A percentile compares a stretch with the other conserved stretches of the same genome.
These are phyloP conservation scores for Endogone sp. DNA, from an alignment of 192 early-diverging fungal genomes.

Conservation along the genomic window DNA sequence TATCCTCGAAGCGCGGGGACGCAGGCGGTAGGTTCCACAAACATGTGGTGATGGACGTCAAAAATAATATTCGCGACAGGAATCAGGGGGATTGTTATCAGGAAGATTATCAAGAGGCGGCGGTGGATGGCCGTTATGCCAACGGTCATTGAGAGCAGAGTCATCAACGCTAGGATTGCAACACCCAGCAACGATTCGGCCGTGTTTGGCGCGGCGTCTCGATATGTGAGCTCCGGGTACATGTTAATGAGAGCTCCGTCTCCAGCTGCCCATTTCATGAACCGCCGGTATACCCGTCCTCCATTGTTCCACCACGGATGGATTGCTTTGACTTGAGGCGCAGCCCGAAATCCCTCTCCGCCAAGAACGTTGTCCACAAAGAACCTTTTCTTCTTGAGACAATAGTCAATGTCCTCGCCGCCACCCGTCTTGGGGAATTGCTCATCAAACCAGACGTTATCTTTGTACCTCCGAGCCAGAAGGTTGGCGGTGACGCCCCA, in stretches of 20 bases:
- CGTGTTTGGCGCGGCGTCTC: too few relatives aligned
- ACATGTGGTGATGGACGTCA: too few relatives aligned
- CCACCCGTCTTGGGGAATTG: slow-evolving; percentile 9
- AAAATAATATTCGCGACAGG: too few relatives aligned
- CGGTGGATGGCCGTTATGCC: too few relatives aligned
- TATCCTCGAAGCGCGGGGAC: too few relatives aligned
- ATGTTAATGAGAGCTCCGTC: slow-evolving; percentile 3
- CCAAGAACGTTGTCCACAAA: too few relatives aligned
- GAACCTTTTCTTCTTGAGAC: slow-evolving; percentile 1
- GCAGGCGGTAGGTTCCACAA: too few relatives aligned
- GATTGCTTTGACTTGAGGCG: not conserved
- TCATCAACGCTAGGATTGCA: too few relatives aligned
- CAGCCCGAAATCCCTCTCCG: not conserved
- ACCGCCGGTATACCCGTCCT: not conserved
- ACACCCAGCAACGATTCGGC: too few relatives aligned
- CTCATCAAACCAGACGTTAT: not conserved
- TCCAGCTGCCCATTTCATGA: slow-evolving; percentile 1
- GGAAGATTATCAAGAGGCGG: too few relatives aligned
- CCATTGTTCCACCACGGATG: slow-evolving; percentile 19
- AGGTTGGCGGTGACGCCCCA: slow-evolving; percentile 13
- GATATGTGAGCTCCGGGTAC: not conserved
- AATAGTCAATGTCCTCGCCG: slow-evolving; percentile 12
- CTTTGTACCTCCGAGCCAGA: not conserved
- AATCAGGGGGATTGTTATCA: too few relatives aligned
- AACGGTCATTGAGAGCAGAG: too few relatives aligned